These are phyloP conservation scores for Aspergillus sp. DNA, from an alignment of 2,329 filamentous ascomycete genomes.

Conservation along the genomic window DNA sequence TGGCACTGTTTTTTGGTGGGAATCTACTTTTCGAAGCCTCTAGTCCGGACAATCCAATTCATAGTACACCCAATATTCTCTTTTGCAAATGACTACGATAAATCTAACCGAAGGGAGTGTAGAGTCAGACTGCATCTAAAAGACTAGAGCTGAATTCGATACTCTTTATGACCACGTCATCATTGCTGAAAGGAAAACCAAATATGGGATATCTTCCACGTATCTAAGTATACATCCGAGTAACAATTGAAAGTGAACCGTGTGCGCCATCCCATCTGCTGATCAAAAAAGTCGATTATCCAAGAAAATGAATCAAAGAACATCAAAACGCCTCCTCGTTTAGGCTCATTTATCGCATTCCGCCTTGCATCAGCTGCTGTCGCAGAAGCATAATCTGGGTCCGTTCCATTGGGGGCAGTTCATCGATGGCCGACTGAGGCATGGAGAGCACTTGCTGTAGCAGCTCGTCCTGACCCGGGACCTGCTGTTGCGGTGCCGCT, in stretches of 20 bases:
- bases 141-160: background rate
- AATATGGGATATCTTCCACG: constrained; percentile 8
- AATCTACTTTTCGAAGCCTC: no score
- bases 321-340: background rate
- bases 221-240: constrained; percentile 13
- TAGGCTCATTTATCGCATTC: constrained; percentile 30
- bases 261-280: constrained; percentile 10
- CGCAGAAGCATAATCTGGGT: constrained; percentile 77
- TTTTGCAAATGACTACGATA: no score
- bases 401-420: constrained; percentile 71
- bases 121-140: no score
- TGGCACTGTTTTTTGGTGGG: no score
- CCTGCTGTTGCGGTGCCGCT: constrained; percentile 42
- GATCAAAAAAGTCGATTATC: background rate
- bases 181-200: background rate
- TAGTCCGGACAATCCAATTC: no score
- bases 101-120: background rate
- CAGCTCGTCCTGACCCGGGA: constrained; percentile 67
- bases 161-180: background rate
- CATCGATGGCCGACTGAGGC: constrained; percentile 76
- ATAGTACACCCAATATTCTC: no score
- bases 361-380: constrained; percentile 56
- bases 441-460: constrained; percentile 80
- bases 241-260: constrained; percentile 9
- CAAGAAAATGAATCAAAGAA: background rate